Evolutionary conservation across 495 filamentous ascomycete species (phyloP).

Genomic region (Penicillium macrosclerotiorum): DNA sequence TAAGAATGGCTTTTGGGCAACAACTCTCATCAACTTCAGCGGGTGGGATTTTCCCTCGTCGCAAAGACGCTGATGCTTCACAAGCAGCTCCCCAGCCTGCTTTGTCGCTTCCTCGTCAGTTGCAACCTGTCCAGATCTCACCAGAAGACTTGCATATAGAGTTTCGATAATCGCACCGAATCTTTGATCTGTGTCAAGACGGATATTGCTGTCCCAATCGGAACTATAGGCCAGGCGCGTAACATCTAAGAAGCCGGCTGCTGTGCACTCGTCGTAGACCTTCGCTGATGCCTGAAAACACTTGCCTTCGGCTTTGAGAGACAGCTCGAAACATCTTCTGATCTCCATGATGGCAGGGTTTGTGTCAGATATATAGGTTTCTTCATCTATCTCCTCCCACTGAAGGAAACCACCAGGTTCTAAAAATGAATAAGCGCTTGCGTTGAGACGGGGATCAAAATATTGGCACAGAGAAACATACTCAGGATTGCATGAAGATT

Average conservation of each 20-base stretch:
- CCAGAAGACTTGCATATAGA: conserved; percentile 8
- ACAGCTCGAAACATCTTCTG: conserved; percentile 4
- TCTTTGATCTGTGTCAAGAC: conserved; percentile 7
- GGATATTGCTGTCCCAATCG: background rate
- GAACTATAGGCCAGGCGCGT: conserved; percentile 3
- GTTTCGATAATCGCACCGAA: conserved; percentile 9
- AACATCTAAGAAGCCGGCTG: conserved; percentile 6
- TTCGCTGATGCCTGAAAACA: conserved; percentile 13
- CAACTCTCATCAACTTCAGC: conserved; percentile 12
- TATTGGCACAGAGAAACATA: too few relatives aligned
- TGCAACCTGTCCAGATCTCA: conserved; percentile 11
- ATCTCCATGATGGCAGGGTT: conserved; percentile 13
- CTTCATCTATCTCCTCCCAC: conserved; percentile 26
- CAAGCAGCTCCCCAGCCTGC: conserved; percentile 2
- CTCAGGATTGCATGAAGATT: too few relatives aligned
- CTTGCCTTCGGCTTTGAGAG: conserved; percentile 10
- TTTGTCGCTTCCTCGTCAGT: background rate
- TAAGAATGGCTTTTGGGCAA: conserved; percentile 8
- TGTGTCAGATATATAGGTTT: conserved; percentile 7
- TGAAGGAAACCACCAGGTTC: conserved; percentile 27
- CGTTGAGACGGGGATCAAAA: too few relatives aligned
- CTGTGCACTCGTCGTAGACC: conserved; percentile 5
- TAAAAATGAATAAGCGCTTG: too few relatives aligned
- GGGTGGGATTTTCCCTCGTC: conserved; percentile 9
- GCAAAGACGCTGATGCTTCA: conserved; percentile 8